Base-by-base conservation (phyloP, 768 basidiomycete species). In the Candolleomyces efflorescens region DNA sequence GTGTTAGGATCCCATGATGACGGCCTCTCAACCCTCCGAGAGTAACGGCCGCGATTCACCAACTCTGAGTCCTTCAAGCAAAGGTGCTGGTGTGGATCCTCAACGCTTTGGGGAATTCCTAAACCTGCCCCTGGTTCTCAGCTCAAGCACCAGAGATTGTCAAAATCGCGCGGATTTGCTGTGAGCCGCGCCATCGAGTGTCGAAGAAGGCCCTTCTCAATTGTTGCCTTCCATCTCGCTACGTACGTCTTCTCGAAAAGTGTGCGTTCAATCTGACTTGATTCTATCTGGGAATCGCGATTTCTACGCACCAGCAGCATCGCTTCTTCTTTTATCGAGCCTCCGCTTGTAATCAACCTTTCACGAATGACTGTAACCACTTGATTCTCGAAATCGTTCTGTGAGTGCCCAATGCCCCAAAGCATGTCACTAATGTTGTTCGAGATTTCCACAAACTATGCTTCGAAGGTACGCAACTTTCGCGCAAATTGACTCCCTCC, bases 211-310 rank as follows among this genome's bases (percentile, higher is more conserved):
- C 51, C 27, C 36, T 37, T 32, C 53, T 54, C 20, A 26, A 43
- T 45, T 44, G 53, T 23, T 23, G 22, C 36, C 47, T 49, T 52
- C 50, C 36, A 45, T 58, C 56, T 32, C 56, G 24, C 41, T 53
- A 43, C 46, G 56, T 27, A 43, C 41, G 49, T 46, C 56, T 58
- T 58, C 56, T 58, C 56, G 56, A 58, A 58, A 58, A 53, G 49
- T 58, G 11, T 51, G 50, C 50, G 26, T 53, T 51, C 27, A 58
- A 58, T 58, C 43, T 58, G 43, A 51, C 51, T 53, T 32, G 26
- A 22, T 44, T 45, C 53, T n/a, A 26, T 41, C 17, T 49, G 51
- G 44, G 58, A 41, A 59, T 59, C 58, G 58, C 58, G 58, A 59
- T 59, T 48, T 47, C 13, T 43, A 54, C 58, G 58, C 58, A 59